Base-by-base conservation (phyloP, 1,284 basidiomycete genomes). In the Sporisorium iseilematis-ciliati region DNA sequence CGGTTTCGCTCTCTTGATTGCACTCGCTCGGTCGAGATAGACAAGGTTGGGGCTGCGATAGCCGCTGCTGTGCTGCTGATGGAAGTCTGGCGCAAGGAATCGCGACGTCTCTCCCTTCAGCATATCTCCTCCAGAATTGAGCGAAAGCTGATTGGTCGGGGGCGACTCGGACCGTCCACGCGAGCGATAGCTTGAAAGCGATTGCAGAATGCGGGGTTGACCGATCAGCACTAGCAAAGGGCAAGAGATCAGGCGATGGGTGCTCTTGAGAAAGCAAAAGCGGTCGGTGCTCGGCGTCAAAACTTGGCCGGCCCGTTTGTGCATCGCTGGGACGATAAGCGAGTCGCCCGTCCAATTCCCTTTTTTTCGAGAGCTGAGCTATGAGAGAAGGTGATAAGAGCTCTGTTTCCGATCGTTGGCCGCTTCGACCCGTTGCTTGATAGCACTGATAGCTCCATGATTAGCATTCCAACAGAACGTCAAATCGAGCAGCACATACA, bases 241-340 rank as follows among this genome's bases (percentile, higher is more conserved):
- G 29, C 29, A 31, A n/a, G 18, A 23, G 7, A 43, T 20, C n/a
- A 49, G 38, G n/a, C 33, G 23, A 11, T 7, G 25, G 49, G 18
- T 31, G 8, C 29, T 31, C 8, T 4, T 31, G 4, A 5, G 45
- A 4, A 11, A 18, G 21, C n/a, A 55, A 7, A 26, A 10, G 42
- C n/a, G n/a, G 18, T 45, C 45, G 57, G 51, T 25, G 21, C 20
- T 57, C 65, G 65, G 57, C 4, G 20, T 7, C 26, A 21, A n/a
- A 60, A 55, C 42, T 25, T 61, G 58, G 57, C 65, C 65, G 65
- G 57, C 38, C 65, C 57, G 65, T 42, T 66, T 31, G 65, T 66
- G 58, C 65, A 61, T 66, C 26, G 31, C n/a, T n/a, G 26, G 49
- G n/a, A 16, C 23, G 20, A 10, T 12, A 51, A 43, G 49, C 48